Base-by-base conservation (phyloP, 805 yeast genomes). In the Myxozyma vanderwaltii region DNA sequence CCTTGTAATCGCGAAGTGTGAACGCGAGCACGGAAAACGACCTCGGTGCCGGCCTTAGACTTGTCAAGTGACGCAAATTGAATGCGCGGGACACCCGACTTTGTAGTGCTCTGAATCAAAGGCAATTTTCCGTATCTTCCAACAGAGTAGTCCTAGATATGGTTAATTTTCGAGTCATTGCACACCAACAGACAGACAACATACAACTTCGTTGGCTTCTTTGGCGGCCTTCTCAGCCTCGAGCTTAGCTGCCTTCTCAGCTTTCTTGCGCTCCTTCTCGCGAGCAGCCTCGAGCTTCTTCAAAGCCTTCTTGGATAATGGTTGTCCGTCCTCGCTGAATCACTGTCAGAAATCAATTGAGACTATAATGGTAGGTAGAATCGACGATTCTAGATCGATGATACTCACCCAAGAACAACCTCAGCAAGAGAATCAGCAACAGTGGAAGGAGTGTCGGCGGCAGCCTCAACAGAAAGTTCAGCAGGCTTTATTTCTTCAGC, bases 1-100 rank as follows among this genome's bases (percentile, higher is more conserved):
- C 97, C 96, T 75, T 92, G 98, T 72, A 90, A 88, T 79, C 99
- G 88, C 13, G 92, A 82, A 63, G 85, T 90, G 76, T 94, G 98
- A 46, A 91, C 82, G 77, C 99, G 85, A 48, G 98, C 98, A 77
- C 99, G 86, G 78, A 95, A 84, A 13, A 88, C 79, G 57, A 94
- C 88, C 66, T 83, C 83, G 68, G 85, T 81, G 58, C 92, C 96
- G 64, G 85, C 96, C 70, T 79, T 69, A 26, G 81, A 81, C 57
- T 83, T 81, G 61, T 82, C 77, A 70, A 74, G 61, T 39, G 80
- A 77, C 51, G 74, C 70, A 68, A 94, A 78, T 66, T 82, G 74
- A 60, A 81, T 74, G 75, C 98, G 84, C 67, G 76, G 71, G 54
- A 79, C 78, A 47, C 86, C 88, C n/a, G 89, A 79, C 76, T 86